Evolutionary conservation across 2,329 filamentous ascomycete genomes (phyloP), one percentile per base, ranked within the genome.

Genomic region (Salinomyces thailandicus): DNA sequence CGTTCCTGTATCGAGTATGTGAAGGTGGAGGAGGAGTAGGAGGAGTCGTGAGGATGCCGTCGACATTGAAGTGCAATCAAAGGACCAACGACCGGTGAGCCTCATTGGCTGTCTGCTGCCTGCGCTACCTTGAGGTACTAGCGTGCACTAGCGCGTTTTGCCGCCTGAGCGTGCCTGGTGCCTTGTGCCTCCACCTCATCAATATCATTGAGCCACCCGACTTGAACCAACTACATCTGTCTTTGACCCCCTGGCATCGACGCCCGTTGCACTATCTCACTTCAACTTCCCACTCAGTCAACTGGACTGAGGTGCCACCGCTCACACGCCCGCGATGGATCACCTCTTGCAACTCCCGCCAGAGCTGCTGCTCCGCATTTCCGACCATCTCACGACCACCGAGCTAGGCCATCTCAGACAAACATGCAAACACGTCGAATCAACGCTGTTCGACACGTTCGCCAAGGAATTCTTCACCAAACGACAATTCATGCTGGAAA

Each of bases 401-500:
- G 75, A 80, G 5, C 66, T 79, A 13, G 63, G 69, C 39, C 53
- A 58, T 9, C 52, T 81, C 5, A 33, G 78, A 5, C 57, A 68
- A 12, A 65, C 66, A 2, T 78, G 74, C 60, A 73, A 68, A 37
- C 53, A 62, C 13, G 51, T 77, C 9, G 75, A 81, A 50, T 57
- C 57, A 14, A 59, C 62, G 2, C 60, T 79, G 9, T 73, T 73
- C 54, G 61, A 66, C 33, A 62, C 62, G 20, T 81, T 81, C 46
- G 63, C 69, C 18, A 61, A 61, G 16, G 75, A 79, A 44, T 82
- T 78, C 62, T 82, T 83, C 57, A 64, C 61, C 34, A 75, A 74
- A 53, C 73, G 71, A 48, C 76, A 81, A 50, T 82, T 81, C 57
- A 77, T 79, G 71, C 50, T 79, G 36, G 69, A 68, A 2, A 61